Base-by-base conservation (phyloP, 495 filamentous ascomycete species). In the Penicillium roqueforti region DNA sequence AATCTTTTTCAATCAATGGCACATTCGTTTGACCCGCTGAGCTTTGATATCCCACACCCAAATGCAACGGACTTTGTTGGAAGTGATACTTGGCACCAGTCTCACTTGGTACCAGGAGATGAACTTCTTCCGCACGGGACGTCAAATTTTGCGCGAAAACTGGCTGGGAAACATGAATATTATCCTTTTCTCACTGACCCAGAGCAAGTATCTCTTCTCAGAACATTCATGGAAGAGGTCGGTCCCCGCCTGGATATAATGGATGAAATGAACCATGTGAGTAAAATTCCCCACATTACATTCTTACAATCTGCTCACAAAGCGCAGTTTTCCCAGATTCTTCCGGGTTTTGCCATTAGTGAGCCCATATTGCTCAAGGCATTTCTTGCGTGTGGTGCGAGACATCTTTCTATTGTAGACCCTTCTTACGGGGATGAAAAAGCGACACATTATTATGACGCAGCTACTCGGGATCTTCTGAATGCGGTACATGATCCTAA, bases 201-300 rank as follows among this genome's bases (percentile, higher is more conserved):
- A 3, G 87, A 95, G 41, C 88, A 96, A 65, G 78, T 91, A 2
- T 76, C 84, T 37, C 88, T 90, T 60, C 88, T 98, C 83, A 90
- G 95, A 65, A 83, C 88, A 0, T 98, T 95, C 65, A 84, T 93
- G 23, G 89, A 95, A 61, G 88, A 96, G 58, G 87, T 98, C 14
- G 91, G 88, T 3, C 69, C 88, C 16, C 96, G 92, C 88, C 93
- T 98, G 90, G 93, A 97, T 67, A 88, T 83, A 43, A 82, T 96
- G 75, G 88, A 96, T 73, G 79, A 81, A 26, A 78, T 82, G 63
- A 95, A 95, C 75, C 89, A 97, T 71, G 85, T 87, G 72, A 61
- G 81, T 70, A 13, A 16, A 38, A 0, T 7, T 8, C 0, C 16
- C 16, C 10, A 3, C 1, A 6, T 19, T 7, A 25, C 28, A 25